Percentiles rank a stretch among this genome's conserved stretches.
Conservation (phyloP, 768 basidiomycete species). For the Cyclocybe aegerita region DNA sequence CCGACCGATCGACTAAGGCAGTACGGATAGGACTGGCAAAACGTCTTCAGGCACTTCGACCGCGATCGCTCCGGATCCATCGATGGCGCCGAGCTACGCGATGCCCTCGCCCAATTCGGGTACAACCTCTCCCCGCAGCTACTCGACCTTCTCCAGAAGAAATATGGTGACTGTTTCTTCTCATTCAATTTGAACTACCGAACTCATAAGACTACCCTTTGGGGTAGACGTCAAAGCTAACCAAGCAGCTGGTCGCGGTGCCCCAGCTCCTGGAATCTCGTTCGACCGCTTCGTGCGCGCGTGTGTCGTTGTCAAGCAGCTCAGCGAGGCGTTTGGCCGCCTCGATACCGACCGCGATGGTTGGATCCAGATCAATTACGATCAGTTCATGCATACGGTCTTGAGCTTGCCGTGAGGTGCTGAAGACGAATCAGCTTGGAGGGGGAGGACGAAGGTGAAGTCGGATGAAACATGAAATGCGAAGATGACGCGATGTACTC, state of each 20-base stretch:
- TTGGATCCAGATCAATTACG: constrained; percentile 76
- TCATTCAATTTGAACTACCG: constrained; percentile 9
- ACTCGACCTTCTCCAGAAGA: constrained; percentile 66
- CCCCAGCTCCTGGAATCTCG: constrained; percentile 56
- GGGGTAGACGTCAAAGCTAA: constrained; percentile 62
- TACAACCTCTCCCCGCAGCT: constrained; percentile 71
- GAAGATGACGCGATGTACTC: not conserved
- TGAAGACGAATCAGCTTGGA: not conserved
- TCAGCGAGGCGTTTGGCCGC: constrained; percentile 67
- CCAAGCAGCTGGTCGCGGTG: constrained; percentile 29
- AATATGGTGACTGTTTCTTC: constrained; percentile 61
- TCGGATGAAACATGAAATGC: not conserved
- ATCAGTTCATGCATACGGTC: constrained; percentile 70
- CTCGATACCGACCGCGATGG: constrained; percentile 67
- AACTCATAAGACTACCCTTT: constrained; percentile 30
- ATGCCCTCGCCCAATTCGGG: constrained; percentile 77
- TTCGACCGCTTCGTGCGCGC: constrained; percentile 89
- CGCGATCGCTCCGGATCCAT: constrained; percentile 81
- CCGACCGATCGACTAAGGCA: not conserved
- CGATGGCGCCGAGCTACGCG: constrained; percentile 63
- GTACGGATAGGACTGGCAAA: constrained; percentile 69
- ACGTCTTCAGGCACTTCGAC: constrained; percentile 82
- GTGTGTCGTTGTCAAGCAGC: constrained; percentile 79
- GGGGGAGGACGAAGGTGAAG: not conserved
- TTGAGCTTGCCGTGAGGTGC: constrained; percentile 53